Conservation (phyloP, 208 protist genomes). For the Novymonas esmeraldas region DNA sequence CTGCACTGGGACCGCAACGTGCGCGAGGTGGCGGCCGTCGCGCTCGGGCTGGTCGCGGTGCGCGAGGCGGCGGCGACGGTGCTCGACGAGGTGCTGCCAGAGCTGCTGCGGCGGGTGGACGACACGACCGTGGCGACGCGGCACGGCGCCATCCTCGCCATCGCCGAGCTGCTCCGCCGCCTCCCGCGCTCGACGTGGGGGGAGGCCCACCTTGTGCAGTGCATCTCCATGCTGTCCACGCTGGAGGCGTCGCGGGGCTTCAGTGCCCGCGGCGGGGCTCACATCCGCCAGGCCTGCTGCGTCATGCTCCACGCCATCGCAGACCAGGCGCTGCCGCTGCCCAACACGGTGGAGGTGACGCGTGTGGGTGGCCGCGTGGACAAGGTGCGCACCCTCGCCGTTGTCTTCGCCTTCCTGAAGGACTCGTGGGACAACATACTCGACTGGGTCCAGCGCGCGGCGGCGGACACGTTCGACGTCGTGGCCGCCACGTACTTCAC, state of each 20-base stretch:
- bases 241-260: constrained; percentile 94
- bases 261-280: constrained; percentile 93
- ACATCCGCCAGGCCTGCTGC: constrained; percentile 92
- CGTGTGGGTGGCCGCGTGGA: constrained; percentile 51
- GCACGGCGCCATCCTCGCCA: constrained; percentile 91
- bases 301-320: constrained; percentile 84
- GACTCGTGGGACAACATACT: constrained; percentile 90
- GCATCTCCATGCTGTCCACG: constrained; percentile 7
- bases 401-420: constrained; percentile 85
- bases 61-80: constrained; percentile 28
- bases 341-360: constrained; percentile 58
- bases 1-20: constrained; percentile 91
- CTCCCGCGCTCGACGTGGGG: constrained; percentile 58
- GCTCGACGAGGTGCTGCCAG: constrained; percentile 20
- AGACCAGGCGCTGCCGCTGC: constrained; percentile 53
- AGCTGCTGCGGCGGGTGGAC: constrained; percentile 63
- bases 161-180: constrained; percentile 84
- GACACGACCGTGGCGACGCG: constrained; percentile 74
- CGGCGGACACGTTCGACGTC: constrained; percentile 58
- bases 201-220: constrained; percentile 22
- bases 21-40: constrained; percentile 80
- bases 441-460: constrained; percentile 80
- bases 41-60: constrained; percentile 70
- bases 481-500: constrained; percentile 77
- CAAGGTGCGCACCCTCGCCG: constrained; percentile 62